Conservation (phyloP, 345 rosid species). For the Excoecaria cochinchinensis region DNA sequence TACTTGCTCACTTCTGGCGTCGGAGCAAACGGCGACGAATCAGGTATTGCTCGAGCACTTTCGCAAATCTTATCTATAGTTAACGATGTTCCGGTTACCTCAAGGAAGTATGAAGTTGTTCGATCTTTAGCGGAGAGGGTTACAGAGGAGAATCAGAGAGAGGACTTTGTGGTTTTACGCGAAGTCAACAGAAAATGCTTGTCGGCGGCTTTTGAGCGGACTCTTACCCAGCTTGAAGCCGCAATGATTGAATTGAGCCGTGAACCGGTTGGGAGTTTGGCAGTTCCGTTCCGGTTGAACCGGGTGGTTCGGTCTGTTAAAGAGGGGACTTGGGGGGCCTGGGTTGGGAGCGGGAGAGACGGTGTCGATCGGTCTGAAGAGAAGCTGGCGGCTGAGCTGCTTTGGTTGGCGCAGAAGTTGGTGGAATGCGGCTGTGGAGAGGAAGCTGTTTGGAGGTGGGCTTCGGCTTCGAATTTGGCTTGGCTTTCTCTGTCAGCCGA, state of each 20-base stretch:
- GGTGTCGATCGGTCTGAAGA: conserved; percentile 44
- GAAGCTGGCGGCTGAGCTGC: conserved; percentile 81
- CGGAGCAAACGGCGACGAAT: conserved; percentile 22
- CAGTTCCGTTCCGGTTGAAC: conserved; percentile 36
- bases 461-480: conserved; percentile 71
- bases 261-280: conserved; percentile 26
- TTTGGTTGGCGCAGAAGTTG: conserved; percentile 82
- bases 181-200: conserved; percentile 60
- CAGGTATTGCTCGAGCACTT: conserved; percentile 70
- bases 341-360: conserved; percentile 37
- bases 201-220: conserved; percentile 61
- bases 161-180: conserved; percentile 39
- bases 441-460: conserved; percentile 81
- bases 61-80: conserved; percentile 58
- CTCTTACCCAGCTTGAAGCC: conserved; percentile 55
- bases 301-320: conserved; percentile 45
- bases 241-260: conserved; percentile 40
- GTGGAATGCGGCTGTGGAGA: conserved; percentile 59
- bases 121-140: conserved; percentile 71
- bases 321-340: conserved; percentile 29
- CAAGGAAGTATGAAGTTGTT: conserved; percentile 76
- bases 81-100: conserved; percentile 68
- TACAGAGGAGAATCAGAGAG: conserved; percentile 64
- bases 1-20: conserved; percentile 4
- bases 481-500: conserved; percentile 67